phyloP scores from a whole-genome alignment of 169 alveolate genomes.

The Condylostoma magnum region DNA sequence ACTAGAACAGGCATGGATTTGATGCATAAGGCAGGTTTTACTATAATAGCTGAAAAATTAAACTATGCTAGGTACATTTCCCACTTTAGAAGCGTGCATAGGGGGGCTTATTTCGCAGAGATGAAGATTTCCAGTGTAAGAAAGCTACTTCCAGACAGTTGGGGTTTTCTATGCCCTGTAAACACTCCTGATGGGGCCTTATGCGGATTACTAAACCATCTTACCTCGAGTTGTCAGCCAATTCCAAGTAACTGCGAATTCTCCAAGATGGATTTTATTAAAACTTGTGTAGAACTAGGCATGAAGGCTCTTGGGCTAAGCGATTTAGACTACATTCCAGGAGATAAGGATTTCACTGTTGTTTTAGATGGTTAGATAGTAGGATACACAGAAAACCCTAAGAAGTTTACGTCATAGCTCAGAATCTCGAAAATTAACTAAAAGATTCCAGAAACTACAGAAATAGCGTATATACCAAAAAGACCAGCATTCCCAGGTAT shows the following conservation, averaged over 20 bases:
- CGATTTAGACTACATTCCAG: conserved; percentile 81
- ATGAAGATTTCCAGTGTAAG: conserved; percentile 97
- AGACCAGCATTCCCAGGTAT: conserved; percentile 89
- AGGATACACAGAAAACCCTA: conserved; percentile 76
- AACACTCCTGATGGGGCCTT: conserved; percentile 99
- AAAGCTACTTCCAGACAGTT: conserved; percentile 97
- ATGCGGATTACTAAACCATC: conserved; percentile 98
- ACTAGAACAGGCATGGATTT: conserved; percentile 81
- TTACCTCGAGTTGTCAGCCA: conserved; percentile 88
- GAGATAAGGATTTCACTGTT: too few relatives aligned
- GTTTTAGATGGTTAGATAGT: conserved; percentile 89
- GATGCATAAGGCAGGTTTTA: conserved; percentile 96
- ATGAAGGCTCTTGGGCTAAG: conserved; percentile 65
- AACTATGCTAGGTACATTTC: conserved; percentile 95
- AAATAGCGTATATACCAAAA: conserved; percentile 83
- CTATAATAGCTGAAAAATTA: conserved; percentile 97
- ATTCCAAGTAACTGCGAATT: conserved; percentile 38
- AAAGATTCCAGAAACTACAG: conserved; percentile 73
- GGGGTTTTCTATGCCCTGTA: conserved; percentile 99
- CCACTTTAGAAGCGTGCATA: conserved; percentile 98
- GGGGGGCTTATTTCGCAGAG: conserved; percentile 98
- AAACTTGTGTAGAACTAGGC: conserved; percentile 45
- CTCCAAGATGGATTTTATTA: background rate
- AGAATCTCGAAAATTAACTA: conserved; percentile 68
- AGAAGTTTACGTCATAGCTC: conserved; percentile 55